Conservation (phyloP, 345 rosid species). For the Pistacia atlantica region DNA sequence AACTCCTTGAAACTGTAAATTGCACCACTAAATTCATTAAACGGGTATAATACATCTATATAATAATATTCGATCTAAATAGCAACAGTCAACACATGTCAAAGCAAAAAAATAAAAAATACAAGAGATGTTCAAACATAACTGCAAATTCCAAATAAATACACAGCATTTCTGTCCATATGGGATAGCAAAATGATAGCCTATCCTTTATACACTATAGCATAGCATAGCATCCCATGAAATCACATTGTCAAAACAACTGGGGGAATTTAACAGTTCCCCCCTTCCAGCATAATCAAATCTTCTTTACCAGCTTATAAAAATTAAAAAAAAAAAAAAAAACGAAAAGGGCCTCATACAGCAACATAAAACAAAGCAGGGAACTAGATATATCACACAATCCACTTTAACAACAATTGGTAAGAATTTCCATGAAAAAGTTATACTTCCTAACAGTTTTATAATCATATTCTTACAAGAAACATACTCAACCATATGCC, state of each 20-base stretch:
- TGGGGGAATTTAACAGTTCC: too few species aligned
- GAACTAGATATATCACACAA: background rate
- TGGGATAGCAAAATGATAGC: background rate
- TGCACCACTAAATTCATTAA: constrained; percentile 7
- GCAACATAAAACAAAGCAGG: too few species aligned
- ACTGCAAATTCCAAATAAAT: too few species aligned
- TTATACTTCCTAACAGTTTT: background rate
- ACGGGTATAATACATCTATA: constrained; percentile 1
- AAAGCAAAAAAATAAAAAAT: background rate
- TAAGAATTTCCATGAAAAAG: background rate
- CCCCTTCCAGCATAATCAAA: too few species aligned
- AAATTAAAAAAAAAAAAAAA: too few species aligned
- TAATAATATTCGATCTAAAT: background rate
- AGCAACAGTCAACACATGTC: background rate
- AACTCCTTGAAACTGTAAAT: constrained; percentile 77
- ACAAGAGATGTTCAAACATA: background rate
- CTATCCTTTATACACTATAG: background rate
- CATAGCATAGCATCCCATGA: too few species aligned
- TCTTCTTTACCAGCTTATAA: too few species aligned
- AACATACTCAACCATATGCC: background rate
- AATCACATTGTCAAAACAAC: too few species aligned
- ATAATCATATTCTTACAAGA: background rate
- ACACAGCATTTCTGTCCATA: too few species aligned
- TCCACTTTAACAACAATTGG: background rate
- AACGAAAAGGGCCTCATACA: too few species aligned